A percentile compares a stretch with the other conserved stretches of the same genome.
These are phyloP conservation scores for Pythium apleroticum DNA, from an alignment of 352 stramenopile species.

Conservation along the genomic window DNA sequence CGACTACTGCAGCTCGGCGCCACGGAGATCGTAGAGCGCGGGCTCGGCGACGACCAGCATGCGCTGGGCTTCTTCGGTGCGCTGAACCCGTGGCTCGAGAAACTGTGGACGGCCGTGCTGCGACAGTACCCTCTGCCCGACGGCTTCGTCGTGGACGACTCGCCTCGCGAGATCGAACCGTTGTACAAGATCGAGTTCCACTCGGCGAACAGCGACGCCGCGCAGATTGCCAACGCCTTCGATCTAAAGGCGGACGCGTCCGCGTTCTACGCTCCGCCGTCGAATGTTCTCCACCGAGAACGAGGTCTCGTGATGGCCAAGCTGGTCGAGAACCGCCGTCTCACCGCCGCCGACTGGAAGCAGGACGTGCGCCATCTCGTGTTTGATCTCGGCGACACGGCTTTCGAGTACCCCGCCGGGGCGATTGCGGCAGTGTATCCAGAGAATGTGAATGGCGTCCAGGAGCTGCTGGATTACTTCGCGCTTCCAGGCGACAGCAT, in stretches of 20 bases:
- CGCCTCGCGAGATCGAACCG: conserved; percentile 47
- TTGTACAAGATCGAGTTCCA: conserved; percentile 48
- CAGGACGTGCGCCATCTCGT: conserved; percentile 84
- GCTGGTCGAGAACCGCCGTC: conserved; percentile 57
- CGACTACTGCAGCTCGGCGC: conserved; percentile 87
- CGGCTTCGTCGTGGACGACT: conserved; percentile 66
- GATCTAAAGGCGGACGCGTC: conserved; percentile 36
- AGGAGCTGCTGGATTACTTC: conserved; percentile 66
- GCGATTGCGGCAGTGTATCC: conserved; percentile 80
- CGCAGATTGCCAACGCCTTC: conserved; percentile 17
- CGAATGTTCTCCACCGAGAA: conserved; percentile 39
- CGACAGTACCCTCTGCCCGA: conserved; percentile 46
- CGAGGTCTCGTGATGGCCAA: conserved; percentile 50
- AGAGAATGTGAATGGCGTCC: conserved; percentile 69
- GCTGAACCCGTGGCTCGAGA: conserved; percentile 80
- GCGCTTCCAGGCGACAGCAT: conserved; percentile 34
- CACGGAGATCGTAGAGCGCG: conserved; percentile 65
- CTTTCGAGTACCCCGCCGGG: conserved; percentile 50
- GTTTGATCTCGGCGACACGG: conserved; percentile 44
- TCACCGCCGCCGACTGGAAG: conserved; percentile 71
- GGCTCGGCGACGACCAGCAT: conserved; percentile 89
- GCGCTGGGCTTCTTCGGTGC: conserved; percentile 82
- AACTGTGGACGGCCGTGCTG: conserved; percentile 64
- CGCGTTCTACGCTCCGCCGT: conserved; percentile 62
- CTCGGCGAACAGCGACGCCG: conserved; percentile 14